A percentile compares a stretch with the other conserved stretches of the same genome.
Evolutionary conservation across 129 eudicot genomes (phyloP).

Genomic region (Smallanthus sonchifolius): DNA sequence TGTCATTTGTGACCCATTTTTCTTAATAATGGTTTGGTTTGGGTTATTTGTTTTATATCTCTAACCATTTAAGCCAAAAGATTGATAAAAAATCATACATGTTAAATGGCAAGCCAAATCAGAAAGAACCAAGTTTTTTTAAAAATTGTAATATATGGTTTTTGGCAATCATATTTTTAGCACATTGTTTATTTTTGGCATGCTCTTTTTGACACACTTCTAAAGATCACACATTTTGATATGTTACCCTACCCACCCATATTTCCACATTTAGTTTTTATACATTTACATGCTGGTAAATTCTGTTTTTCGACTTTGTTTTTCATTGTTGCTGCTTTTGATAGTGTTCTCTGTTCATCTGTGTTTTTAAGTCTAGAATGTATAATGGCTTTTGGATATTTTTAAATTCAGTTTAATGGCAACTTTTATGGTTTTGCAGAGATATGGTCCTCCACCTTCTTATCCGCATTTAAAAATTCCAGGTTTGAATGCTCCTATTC

Average conservation of each 20-base stretch:
- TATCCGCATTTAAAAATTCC: slow-evolving; percentile 92
- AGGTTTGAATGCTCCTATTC: slow-evolving; percentile 96
- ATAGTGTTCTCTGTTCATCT: neutral
- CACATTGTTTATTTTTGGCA: neutral
- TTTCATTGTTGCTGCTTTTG: neutral
- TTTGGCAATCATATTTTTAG: neutral
- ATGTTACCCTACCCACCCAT: neutral
- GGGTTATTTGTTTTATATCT: neutral
- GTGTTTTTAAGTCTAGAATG: neutral
- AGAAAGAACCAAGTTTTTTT: neutral
- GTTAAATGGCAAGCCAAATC: neutral
- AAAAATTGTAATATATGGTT: neutral
- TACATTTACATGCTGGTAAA: neutral
- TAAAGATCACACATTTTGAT: neutral
- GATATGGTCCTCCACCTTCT: slow-evolving; percentile 99
- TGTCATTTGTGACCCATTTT: neutral
- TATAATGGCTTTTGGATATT: neutral
- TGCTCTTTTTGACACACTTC: neutral
- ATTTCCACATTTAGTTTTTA: neutral
- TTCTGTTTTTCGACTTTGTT: neutral
- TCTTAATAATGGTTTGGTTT: neutral
- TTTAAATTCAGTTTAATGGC: neutral
- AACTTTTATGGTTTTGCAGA: slow-evolving; percentile 35
- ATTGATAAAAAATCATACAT: neutral
- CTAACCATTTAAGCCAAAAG: neutral